Percentiles rank a stretch among this genome's conserved stretches.
Evolutionary conservation across 1,139 yeast genomes (phyloP).

Genomic region (Pichia sp.): DNA sequence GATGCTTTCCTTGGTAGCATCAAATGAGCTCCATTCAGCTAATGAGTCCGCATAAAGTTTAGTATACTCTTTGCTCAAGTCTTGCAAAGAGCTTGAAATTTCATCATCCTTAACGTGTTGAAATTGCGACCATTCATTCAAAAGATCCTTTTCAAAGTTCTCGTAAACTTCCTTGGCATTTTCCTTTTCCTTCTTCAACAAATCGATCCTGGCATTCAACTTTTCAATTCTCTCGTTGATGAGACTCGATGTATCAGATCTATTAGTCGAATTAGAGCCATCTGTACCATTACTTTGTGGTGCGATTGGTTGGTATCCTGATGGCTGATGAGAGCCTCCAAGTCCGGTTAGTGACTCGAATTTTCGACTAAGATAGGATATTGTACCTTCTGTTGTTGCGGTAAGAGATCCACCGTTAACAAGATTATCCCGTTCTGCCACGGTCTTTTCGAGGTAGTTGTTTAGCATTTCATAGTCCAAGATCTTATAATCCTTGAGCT

Average conservation of each 20-base stretch:
- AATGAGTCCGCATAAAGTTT: constrained; percentile 67
- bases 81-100: constrained; percentile 60
- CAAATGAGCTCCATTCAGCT: constrained; percentile 75
- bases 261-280: not conserved
- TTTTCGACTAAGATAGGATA: constrained; percentile 26
- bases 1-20: constrained; percentile 8
- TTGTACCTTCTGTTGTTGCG: constrained; percentile 28
- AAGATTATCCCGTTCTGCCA: constrained; percentile 54
- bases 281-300: constrained; percentile 34
- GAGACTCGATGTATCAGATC: constrained; percentile 23
- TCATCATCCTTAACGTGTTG: constrained; percentile 76
- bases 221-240: constrained; percentile 53
- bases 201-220: constrained; percentile 21
- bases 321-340: constrained; percentile 1
- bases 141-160: constrained; percentile 56
- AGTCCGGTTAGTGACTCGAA: constrained; percentile 28
- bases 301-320: constrained; percentile 11
- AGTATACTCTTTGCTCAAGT: constrained; percentile 70
- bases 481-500: constrained; percentile 84
- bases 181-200: constrained; percentile 24
- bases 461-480: constrained; percentile 82
- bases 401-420: constrained; percentile 42
- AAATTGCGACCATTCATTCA: constrained; percentile 74
- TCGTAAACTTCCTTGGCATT: constrained; percentile 39
- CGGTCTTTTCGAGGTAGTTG: constrained; percentile 68